Evolutionary conservation across 495 filamentous ascomycete genomes (phyloP).

Genomic region (Daldinia caldariorum): DNA sequence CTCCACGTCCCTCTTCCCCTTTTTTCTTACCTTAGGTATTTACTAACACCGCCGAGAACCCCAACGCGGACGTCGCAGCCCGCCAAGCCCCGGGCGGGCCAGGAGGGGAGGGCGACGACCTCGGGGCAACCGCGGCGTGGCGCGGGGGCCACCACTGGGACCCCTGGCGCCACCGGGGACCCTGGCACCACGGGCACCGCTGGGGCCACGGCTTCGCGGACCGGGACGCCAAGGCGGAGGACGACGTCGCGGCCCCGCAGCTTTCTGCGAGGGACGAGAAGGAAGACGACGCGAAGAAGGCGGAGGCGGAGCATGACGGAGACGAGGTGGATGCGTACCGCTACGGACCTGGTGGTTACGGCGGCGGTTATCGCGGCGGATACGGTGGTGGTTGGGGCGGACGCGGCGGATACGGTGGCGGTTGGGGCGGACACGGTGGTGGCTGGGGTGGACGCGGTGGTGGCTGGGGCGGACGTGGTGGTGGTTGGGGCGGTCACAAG

Average conservation of each 20-base stretch:
- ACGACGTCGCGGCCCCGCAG: no score
- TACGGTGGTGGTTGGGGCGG: not conserved
- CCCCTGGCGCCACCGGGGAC: no score
- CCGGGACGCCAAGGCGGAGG: no score
- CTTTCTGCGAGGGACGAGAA: no score
- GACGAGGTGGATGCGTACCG: not conserved
- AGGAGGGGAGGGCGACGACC: not conserved
- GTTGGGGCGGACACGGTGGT: not conserved
- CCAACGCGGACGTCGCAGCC: not conserved
- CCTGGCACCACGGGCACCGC: no score
- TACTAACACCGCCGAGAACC: not conserved
- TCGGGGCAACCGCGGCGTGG: not conserved
- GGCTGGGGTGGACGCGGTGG: not conserved
- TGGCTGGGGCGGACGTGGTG: not conserved
- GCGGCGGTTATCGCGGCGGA: not conserved
- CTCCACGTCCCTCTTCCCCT: not conserved
- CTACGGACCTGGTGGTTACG: not conserved
- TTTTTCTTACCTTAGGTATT: not conserved
- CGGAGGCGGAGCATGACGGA: no score
- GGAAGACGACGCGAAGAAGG: not conserved
- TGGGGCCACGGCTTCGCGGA: no score
- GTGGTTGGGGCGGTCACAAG: not conserved
- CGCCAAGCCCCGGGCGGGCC: not conserved
- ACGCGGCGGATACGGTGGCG: not conserved
- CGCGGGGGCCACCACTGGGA: not conserved